phyloP scores from a whole-genome alignment of 208 protist genomes.

The Wallacemonas rigidus region DNA sequence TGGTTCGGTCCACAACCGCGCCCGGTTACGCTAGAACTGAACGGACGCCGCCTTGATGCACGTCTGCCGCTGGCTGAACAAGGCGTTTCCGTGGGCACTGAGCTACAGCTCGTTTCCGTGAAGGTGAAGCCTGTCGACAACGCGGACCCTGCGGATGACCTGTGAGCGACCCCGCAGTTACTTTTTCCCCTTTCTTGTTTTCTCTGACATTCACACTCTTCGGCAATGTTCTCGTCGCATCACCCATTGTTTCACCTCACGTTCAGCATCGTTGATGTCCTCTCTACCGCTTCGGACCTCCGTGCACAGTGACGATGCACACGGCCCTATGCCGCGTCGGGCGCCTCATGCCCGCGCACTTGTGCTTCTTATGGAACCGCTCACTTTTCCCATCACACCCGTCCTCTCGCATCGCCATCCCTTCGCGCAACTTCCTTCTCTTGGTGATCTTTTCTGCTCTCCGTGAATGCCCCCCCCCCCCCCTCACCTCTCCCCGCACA shows the following conservation, averaged over 20 bases:
- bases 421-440: too few species aligned
- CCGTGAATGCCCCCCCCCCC: not conserved
- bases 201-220: constrained; percentile 9
- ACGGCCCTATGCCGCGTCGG: too few species aligned
- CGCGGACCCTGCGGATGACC: not conserved
- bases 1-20: constrained; percentile 42
- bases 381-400: too few species aligned
- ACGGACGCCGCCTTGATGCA: constrained; percentile 26
- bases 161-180: not conserved
- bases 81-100: constrained; percentile 20
- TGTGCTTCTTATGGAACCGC: too few species aligned
- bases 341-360: too few species aligned
- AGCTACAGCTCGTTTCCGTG: constrained; percentile 23
- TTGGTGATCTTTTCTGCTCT: too few species aligned
- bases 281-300: too few species aligned
- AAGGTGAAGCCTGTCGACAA: constrained; percentile 9
- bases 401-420: too few species aligned
- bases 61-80: constrained; percentile 27
- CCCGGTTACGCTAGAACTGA: constrained; percentile 26
- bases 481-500: not conserved
- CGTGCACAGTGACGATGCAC: too few species aligned
- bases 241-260: too few species aligned
- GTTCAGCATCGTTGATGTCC: too few species aligned
- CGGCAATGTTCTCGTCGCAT: too few species aligned
- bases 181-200: constrained; percentile 11